Base-by-base conservation (phyloP, 2,329 filamentous ascomycete genomes). In the Xylaria sp. region DNA sequence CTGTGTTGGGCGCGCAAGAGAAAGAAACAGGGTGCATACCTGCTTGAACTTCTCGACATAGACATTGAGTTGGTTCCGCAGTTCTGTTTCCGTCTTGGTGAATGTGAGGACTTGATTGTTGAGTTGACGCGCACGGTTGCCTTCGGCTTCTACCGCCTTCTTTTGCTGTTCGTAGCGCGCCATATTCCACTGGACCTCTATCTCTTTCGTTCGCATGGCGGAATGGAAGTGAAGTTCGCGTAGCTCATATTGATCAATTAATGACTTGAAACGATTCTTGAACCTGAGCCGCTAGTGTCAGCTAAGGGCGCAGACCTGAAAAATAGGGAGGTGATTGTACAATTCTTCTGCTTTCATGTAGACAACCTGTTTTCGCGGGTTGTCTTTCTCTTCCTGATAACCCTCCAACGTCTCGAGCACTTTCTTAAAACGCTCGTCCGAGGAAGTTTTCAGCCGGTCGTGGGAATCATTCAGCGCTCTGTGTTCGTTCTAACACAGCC, bases 41-140 rank as follows among this genome's bases (percentile, higher is more conserved):
- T 99, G 95, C 82, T 98, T 98, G 80, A 98, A 98, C 80, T 98
- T 99, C 76, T 99, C 95, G 25, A 97, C 94, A 73, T 99, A 99
- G 71, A 97, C 94, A 76, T 97, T 98, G 71, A 99, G 87, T 78
- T 99, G 95, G 72, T 92, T 96, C 63, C 95, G 84, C 58, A 99
- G 84, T 78, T 98, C 94, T 15, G 92, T 90, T 79, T 99, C 95
- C 9, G 94, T 98, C 78, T 97, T 95, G 37, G 93, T 95, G 76
- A 98, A 97, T 1, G 93, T 96, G 69, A 94, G 92, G 23, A 98
- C 93, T 78, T 99, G 95, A 37, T 88, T 84, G 70, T 95, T 97
- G 55, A 99, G 84, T 67, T 94, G 91, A 66, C 93, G 89, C 61
- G 92, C 92, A 71, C 93, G 91, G 58, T 84, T 85, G 21, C 89